Conservation (phyloP, 768 basidiomycete genomes). For the Tylopilus intermedius region DNA sequence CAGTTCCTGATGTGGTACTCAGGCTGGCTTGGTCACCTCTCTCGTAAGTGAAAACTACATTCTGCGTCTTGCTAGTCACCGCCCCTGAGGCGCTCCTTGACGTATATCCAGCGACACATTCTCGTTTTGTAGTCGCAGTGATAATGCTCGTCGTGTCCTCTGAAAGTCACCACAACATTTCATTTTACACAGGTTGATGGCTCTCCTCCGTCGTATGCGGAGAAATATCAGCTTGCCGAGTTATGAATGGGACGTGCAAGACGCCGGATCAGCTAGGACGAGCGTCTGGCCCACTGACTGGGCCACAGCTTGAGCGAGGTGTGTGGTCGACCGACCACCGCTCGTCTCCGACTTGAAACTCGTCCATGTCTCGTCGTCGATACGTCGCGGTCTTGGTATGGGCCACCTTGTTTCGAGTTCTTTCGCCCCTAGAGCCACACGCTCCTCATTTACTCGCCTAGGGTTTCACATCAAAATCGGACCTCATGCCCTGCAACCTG, state of each 20-base stretch:
- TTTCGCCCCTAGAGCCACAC: conserved; percentile 32
- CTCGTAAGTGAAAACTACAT: conserved; percentile 11
- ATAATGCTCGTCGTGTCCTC: background rate
- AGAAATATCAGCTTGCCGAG: conserved; percentile 3
- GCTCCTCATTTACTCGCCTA: conserved; percentile 35
- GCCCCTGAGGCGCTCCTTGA: conserved; percentile 13
- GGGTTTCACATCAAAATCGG: conserved; percentile 31
- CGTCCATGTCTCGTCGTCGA: conserved; percentile 5
- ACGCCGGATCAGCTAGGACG: conserved; percentile 6
- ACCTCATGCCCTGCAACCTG: conserved; percentile 36
- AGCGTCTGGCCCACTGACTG: conserved; percentile 4
- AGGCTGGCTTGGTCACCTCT: background rate
- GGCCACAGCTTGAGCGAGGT: too few relatives aligned
- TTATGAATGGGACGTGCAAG: conserved; percentile 6
- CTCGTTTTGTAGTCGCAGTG: background rate
- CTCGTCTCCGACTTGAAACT: background rate
- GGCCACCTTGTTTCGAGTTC: conserved; percentile 18
- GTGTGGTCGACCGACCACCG: background rate
- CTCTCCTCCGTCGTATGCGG: conserved; percentile 5
- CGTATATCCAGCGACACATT: conserved; percentile 23
- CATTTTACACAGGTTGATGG: conserved; percentile 5
- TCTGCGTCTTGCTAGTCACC: conserved; percentile 3
- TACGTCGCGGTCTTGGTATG: conserved; percentile 18
- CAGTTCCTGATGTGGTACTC: conserved; percentile 19
- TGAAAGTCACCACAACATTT: conserved; percentile 6